Conservation (phyloP, 495 filamentous ascomycete genomes). For the Lentithecium fluviatile region DNA sequence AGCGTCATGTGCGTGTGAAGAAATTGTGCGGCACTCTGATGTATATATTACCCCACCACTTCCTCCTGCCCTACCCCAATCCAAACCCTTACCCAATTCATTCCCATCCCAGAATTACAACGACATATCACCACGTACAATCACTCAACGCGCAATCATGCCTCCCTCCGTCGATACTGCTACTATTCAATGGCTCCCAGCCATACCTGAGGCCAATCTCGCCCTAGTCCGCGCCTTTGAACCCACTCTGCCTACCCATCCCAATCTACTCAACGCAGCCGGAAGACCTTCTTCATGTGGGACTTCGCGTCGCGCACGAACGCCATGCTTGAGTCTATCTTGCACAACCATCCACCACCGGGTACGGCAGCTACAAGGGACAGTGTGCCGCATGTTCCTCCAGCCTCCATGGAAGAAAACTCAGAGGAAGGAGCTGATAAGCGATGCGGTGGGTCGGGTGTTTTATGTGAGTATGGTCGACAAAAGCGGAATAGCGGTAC, state of each 20-base stretch:
- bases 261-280: neutral
- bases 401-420: neutral
- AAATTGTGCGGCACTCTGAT: too few relatives aligned
- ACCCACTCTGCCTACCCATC: slow-evolving; percentile 15
- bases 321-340: slow-evolving; percentile 11
- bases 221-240: slow-evolving; percentile 10
- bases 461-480: slow-evolving; percentile 9
- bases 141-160: too few relatives aligned
- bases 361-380: slow-evolving; percentile 2
- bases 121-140: too few relatives aligned
- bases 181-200: neutral
- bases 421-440: slow-evolving; percentile 2
- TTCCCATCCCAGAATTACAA: too few relatives aligned
- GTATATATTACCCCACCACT: too few relatives aligned
- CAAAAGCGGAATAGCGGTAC: neutral
- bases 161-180: neutral
- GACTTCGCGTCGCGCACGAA: slow-evolving; percentile 20
- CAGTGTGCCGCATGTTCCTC: neutral
- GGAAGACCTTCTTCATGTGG: slow-evolving; percentile 18
- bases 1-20: too few relatives aligned
- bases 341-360: slow-evolving; percentile 3
- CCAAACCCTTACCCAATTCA: too few relatives aligned
- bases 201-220: neutral
- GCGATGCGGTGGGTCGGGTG: slow-evolving; percentile 15
- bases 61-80: too few relatives aligned